phyloP scores from a whole-genome alignment of 1,139 yeast genomes.

The Diutina sp. region DNA sequence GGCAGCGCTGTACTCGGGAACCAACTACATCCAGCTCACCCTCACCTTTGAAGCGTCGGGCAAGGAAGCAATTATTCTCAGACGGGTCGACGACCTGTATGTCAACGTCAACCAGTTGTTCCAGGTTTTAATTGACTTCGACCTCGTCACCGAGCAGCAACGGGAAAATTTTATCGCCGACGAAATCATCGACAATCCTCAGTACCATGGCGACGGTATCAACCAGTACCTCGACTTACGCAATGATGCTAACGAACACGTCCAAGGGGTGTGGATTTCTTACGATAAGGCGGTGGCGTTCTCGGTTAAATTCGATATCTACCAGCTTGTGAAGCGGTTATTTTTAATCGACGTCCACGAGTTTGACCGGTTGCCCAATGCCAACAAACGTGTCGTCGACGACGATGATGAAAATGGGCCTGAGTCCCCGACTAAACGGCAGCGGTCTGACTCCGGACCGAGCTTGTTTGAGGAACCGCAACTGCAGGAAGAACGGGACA shows the following conservation, averaged over 20 bases:
- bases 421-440: constrained; percentile 1
- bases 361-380: constrained; percentile 22
- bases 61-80: constrained; percentile 13
- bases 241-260: constrained; percentile 12
- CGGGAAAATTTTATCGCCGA: constrained; percentile 18
- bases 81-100: constrained; percentile 34
- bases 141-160: constrained; percentile 14
- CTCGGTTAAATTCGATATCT: constrained; percentile 29
- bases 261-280: constrained; percentile 32
- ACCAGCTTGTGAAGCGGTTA: constrained; percentile 24
- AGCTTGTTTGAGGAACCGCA: not conserved
- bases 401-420: constrained; percentile 4
- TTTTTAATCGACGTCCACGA: constrained; percentile 35
- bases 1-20: constrained; percentile 26
- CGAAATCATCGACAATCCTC: constrained; percentile 21
- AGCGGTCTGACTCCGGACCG: constrained; percentile 5
- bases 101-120: constrained; percentile 29
- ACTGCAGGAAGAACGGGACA: not conserved
- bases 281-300: constrained; percentile 31
- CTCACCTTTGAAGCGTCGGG: constrained; percentile 8
- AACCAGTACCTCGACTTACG: constrained; percentile 19
- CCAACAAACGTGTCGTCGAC: constrained; percentile 3
- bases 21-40: constrained; percentile 25
- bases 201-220: constrained; percentile 14
- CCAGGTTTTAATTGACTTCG: constrained; percentile 18